Percentiles rank a stretch among this genome's conserved stretches.
Conservation (phyloP, 495 filamentous ascomycete species). For the Neurospora sp. region DNA sequence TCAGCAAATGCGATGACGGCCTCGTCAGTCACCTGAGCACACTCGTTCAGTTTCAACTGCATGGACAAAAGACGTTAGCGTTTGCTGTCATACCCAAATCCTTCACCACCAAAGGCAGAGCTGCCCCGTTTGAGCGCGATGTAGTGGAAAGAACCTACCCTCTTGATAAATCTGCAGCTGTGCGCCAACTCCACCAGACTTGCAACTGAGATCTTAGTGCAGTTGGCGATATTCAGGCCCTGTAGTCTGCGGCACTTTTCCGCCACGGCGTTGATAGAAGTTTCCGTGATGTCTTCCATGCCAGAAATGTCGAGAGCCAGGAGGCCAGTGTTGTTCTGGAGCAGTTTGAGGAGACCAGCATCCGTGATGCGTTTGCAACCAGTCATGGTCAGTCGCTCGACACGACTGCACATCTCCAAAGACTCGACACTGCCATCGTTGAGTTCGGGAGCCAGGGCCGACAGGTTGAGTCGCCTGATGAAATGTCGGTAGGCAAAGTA, state of each 20-base stretch:
- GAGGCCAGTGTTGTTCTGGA: slow-evolving; percentile 69
- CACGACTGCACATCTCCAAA: slow-evolving; percentile 73
- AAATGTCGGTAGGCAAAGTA: slow-evolving; percentile 82
- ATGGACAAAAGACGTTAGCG: slow-evolving; percentile 19
- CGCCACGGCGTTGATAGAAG: slow-evolving; percentile 69
- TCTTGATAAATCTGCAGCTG: slow-evolving; percentile 76
- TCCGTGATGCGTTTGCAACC: slow-evolving; percentile 83
- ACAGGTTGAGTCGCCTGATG: slow-evolving; percentile 83
- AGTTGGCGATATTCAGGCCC: slow-evolving; percentile 86
- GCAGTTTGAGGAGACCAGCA: slow-evolving; percentile 63
- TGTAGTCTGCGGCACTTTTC: slow-evolving; percentile 76
- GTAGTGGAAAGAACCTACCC: slow-evolving; percentile 44
- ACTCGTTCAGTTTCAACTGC: slow-evolving; percentile 91
- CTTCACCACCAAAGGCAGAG: not conserved
- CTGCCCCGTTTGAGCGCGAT: not conserved
- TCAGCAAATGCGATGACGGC: slow-evolving; percentile 77
- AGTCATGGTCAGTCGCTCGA: slow-evolving; percentile 90
- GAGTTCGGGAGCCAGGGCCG: slow-evolving; percentile 61
- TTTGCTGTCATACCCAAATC: not conserved
- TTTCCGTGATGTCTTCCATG: slow-evolving; percentile 68
- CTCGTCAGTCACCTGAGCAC: slow-evolving; percentile 63
- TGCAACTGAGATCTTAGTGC: slow-evolving; percentile 72
- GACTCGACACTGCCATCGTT: slow-evolving; percentile 84
- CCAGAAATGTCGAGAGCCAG: slow-evolving; percentile 87
- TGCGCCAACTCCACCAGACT: slow-evolving; percentile 74